Base-by-base conservation (phyloP, 2,329 filamentous ascomycete genomes). In the Xylariaceae sp. region DNA sequence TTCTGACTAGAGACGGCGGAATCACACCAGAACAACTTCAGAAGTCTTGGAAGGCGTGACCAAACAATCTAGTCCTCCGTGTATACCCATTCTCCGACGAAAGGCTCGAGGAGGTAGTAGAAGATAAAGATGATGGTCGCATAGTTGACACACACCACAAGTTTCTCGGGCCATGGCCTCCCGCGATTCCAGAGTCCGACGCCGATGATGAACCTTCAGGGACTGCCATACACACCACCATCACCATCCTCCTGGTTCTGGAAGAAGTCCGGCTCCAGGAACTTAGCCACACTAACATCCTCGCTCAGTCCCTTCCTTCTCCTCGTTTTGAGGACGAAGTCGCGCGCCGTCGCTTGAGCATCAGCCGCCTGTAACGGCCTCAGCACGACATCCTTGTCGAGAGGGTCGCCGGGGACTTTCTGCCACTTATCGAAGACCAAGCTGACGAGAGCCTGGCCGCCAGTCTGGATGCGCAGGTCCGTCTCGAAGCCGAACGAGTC, bases 401-500 rank as follows among this genome's bases (percentile, higher is more conserved):
- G 77, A 33, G 93, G 93, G 66, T 98, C 93, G 44, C 93, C 93
- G 2, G 93, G 93, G 1, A 98, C 92, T 50, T 97, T 88, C 61
- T 80, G 90, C 93, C 93, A 98, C 54, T 88, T 83, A 64, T 98
- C 93, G 67, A 98, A 98, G 11, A 95, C 89, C 27, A 98, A 77
- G 58, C 85, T 90, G 42, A 97, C 83, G 61, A 88, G 91, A 45
- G 91, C 90, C 64, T 90, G 85, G 42, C 93, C 92, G 71, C 96
- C 88, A 0, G 92, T 96, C 68, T 95, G 91, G 62, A 97, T 97
- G 52, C 93, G 79, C 47, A 98, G 76, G 71, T 98, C 93, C 12
- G 93, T 97, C 73, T 98, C 93, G 67, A 98, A 97, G 17, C 93
- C 93, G 62, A 98, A 98, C 22, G 85, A 90, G 72, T 98, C 93